Percentiles rank a stretch among this genome's conserved stretches.
Conservation (phyloP, 768 basidiomycete genomes). For the Leucosporidium yakuticum region DNA sequence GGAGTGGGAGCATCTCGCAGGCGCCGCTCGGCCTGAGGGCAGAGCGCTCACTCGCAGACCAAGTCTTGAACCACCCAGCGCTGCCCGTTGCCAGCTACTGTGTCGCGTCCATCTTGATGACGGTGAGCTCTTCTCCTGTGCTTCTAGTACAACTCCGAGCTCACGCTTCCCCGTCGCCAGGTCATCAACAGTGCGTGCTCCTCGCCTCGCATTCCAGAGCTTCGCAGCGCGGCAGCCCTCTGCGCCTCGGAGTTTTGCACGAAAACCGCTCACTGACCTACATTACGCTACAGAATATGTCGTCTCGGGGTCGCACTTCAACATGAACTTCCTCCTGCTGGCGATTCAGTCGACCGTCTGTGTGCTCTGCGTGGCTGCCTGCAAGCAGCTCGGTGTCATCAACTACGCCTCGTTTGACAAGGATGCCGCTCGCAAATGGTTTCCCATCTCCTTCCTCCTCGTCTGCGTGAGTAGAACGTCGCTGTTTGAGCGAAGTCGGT, state of each 20-base stretch:
- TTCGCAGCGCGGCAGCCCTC: constrained; percentile 12
- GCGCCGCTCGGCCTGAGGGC: not conserved
- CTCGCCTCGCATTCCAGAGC: not conserved
- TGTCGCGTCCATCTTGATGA: constrained; percentile 90
- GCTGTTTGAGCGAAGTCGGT: constrained; percentile 71
- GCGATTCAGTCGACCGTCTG: constrained; percentile 88
- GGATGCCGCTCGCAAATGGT: constrained; percentile 84
- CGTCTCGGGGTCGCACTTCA: constrained; percentile 85
- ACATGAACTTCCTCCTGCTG: constrained; percentile 93
- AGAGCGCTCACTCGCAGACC: not conserved
- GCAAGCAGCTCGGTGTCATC: constrained; percentile 67
- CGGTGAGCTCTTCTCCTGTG: constrained; percentile 54
- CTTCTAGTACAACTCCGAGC: not conserved
- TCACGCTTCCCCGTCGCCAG: not conserved
- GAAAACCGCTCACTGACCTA: not conserved
- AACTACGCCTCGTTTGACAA: constrained; percentile 76
- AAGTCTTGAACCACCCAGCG: constrained; percentile 26
- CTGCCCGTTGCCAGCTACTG: constrained; percentile 84
- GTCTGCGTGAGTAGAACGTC: constrained; percentile 50
- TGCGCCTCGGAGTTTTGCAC: not conserved
- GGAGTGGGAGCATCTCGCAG: not conserved
- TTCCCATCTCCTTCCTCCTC: constrained; percentile 84
- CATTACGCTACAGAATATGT: constrained; percentile 59
- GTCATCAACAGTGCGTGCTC: not conserved
- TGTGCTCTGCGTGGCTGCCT: constrained; percentile 62